Base-by-base conservation (phyloP, 108 stramenopile genomes). In the Cylindrotheca closterium region DNA sequence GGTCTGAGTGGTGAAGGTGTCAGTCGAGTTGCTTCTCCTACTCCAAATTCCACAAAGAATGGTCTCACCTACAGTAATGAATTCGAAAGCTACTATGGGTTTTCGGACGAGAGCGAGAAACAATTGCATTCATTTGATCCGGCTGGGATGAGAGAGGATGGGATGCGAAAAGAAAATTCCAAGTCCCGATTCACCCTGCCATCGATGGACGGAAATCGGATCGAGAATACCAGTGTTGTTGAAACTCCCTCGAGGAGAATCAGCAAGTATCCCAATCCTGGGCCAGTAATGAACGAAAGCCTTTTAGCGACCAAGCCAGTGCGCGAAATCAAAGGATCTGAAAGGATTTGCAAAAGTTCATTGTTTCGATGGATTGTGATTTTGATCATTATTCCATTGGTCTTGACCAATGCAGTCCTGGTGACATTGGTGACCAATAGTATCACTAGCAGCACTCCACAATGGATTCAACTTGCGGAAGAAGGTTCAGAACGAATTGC, bases 311-410 rank as follows among this genome's bases (percentile, higher is more conserved):
- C 37, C 37, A 21, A 47, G n/a, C 61, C 61, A 50, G 17, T 64
- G 26, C 5, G 50, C 24, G 63, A 51, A 22, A 18, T 51, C 2
- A 57, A 64, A 55, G 64, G 53, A 34, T 5, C 22, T 23, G 58
- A 47, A 23, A 45, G 57, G 28, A 58, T 65, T 29, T 58, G 51
- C 47, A 55, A 30, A 34, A 81, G 79, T 19, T 58, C 67, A 1
- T 55, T 86, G 1, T 86, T 82, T 60, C 74, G 77, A 51, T 78
- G 74, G 72, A 67, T 82, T 15, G 47, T 72, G 21, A 54, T 56
- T 25, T 64, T 79, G 33, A 81, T 86, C 27, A 77, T 80, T 21
- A 23, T 75, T 15, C 84, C 84, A 4, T 29, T 86, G 19, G 12
- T 86, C 5, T 17, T 82, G 18, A 66, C 70, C 15, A 73, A 59